phyloP scores from a whole-genome alignment of 2,329 filamentous ascomycete genomes.

The Fusarium fujikuroi region DNA sequence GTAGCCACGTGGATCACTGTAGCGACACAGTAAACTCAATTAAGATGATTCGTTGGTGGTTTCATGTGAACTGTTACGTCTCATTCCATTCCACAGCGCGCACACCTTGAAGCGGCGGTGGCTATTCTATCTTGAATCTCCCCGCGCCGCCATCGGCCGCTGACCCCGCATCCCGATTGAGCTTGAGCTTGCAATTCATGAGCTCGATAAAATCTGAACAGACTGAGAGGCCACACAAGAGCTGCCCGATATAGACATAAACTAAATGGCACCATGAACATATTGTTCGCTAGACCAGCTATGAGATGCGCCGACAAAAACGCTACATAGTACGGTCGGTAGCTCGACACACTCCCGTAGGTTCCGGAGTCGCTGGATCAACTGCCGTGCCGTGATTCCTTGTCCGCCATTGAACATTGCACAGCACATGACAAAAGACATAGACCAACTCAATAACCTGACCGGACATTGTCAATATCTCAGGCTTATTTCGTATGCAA shows the following conservation, averaged over 20 bases:
- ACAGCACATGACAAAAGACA: no score
- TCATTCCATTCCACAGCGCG: not conserved
- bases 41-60: not conserved
- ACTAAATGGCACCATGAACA: fast-evolving
- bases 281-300: not conserved
- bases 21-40: not conserved
- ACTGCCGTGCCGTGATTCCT: not conserved
- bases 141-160: not conserved
- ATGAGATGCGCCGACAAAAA: no score
- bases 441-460: fast-evolving
- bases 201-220: not conserved
- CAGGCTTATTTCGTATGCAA: fast-evolving
- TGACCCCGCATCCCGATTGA: not conserved
- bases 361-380: not conserved
- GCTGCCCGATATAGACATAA: no score
- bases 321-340: not conserved
- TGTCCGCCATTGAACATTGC: not conserved
- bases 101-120: not conserved
- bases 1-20: not conserved
- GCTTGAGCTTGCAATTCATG: not conserved
- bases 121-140: not conserved
- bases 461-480: fast-evolving
- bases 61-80: not conserved
- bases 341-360: not conserved
- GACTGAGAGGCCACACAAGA: fast-evolving